These are phyloP conservation scores for Anacardium occidentale DNA, from an alignment of 345 rosid genomes.

Conservation along the genomic window DNA sequence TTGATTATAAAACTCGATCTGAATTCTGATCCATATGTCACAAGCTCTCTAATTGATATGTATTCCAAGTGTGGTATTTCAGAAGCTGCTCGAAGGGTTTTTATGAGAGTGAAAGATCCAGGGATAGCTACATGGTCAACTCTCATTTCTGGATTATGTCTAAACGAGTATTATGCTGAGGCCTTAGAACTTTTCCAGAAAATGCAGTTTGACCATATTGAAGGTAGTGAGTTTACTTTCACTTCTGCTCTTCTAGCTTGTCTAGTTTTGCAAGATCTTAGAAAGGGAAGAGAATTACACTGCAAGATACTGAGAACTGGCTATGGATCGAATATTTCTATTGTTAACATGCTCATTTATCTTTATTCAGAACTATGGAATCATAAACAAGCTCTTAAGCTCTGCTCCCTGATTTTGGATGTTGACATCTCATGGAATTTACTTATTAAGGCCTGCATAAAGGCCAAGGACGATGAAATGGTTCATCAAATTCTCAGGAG, in stretches of 20 bases:
- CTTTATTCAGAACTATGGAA: constrained; percentile 26
- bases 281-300: constrained; percentile 33
- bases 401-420: constrained; percentile 24
- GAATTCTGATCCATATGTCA: constrained; percentile 22
- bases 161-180: constrained; percentile 22
- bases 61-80: constrained; percentile 31
- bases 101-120: constrained; percentile 16
- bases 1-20: constrained; percentile 23
- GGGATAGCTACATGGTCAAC: constrained; percentile 25
- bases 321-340: constrained; percentile 25
- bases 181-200: constrained; percentile 22
- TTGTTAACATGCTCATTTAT: constrained; percentile 26
- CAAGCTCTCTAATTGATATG: constrained; percentile 30
- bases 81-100: constrained; percentile 27
- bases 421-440: constrained; percentile 24
- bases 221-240: constrained; percentile 33
- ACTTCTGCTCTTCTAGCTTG: constrained; percentile 28
- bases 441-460: constrained; percentile 26
- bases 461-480: constrained; percentile 25
- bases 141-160: constrained; percentile 22
- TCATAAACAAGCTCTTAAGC: constrained; percentile 24
- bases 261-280: constrained; percentile 25
- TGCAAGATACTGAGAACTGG: constrained; percentile 31
- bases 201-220: constrained; percentile 29
- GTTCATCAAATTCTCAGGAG: constrained; percentile 25